These are phyloP conservation scores for Durotheca rogersii DNA, from an alignment of 495 filamentous ascomycete genomes.

Conservation along the genomic window DNA sequence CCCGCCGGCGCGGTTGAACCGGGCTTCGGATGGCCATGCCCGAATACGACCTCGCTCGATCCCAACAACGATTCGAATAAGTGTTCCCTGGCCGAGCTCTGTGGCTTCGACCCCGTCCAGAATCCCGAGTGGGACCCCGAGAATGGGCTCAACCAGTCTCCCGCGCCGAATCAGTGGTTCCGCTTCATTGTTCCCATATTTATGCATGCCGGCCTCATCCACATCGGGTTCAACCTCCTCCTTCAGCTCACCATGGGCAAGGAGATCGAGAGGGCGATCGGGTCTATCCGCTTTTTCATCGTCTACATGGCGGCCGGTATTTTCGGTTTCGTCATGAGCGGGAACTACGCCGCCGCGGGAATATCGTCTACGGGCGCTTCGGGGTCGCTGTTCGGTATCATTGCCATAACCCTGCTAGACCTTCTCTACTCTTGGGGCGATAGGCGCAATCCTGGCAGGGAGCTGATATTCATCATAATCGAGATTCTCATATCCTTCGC, in stretches of 20 bases:
- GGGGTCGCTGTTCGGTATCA: conserved; percentile 84
- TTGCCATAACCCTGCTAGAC: conserved; percentile 85
- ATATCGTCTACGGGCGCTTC: conserved; percentile 86
- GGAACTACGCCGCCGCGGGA: conserved; percentile 80
- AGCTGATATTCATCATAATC: conserved; percentile 79
- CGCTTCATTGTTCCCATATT: conserved; percentile 96
- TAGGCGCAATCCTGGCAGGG: conserved; percentile 69
- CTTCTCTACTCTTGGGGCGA: conserved; percentile 88
- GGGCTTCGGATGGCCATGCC: conserved; percentile 65
- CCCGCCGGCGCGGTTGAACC: conserved; percentile 10
- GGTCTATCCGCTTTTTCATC: conserved; percentile 77
- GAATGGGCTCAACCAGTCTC: conserved; percentile 37
- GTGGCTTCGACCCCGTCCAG: conserved; percentile 74
- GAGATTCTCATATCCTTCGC: conserved; percentile 89
- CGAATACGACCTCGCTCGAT: conserved; percentile 64
- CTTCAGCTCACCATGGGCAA: conserved; percentile 82
- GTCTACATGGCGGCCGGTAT: conserved; percentile 91
- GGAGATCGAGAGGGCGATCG: conserved; percentile 89
- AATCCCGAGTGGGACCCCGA: conserved; percentile 56
- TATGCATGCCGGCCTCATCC: conserved; percentile 86
- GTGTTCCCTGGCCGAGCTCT: conserved; percentile 76
- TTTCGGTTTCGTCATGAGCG: conserved; percentile 93
- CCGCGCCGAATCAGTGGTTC: conserved; percentile 90
- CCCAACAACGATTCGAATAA: conserved; percentile 42
- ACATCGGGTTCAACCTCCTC: conserved; percentile 93